Percentiles rank a stretch among this genome's conserved stretches.
Conservation (phyloP, 768 basidiomycete species). For the Rubroboletus satanas region DNA sequence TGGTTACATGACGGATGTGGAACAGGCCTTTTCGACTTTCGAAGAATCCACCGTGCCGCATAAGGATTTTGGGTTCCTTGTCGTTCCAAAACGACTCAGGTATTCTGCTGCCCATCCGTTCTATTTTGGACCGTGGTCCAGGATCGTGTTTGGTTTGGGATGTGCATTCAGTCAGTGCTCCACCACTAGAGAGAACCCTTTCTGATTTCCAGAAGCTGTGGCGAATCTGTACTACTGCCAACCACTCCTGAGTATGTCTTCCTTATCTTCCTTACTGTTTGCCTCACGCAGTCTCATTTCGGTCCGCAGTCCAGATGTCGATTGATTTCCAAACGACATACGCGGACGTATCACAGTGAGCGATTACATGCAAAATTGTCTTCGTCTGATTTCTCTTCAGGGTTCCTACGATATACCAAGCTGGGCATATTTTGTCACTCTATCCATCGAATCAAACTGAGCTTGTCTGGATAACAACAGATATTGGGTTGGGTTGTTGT, state of each 20-base stretch:
- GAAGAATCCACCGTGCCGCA: background rate
- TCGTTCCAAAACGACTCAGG: conserved; percentile 15
- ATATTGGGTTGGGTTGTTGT: conserved; percentile 33
- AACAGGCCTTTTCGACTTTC: conserved; percentile 1
- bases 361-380: background rate
- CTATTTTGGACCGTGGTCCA: conserved; percentile 13
- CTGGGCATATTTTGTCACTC: conserved; percentile 42
- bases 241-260: conserved; percentile 61
- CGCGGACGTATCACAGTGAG: conserved; percentile 30
- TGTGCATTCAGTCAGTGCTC: conserved; percentile 19
- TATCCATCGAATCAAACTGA: background rate
- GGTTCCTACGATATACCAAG: conserved; percentile 62
- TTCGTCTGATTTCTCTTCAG: conserved; percentile 27
- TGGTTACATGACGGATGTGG: conserved; percentile 16
- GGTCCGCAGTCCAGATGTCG: conserved; percentile 30
- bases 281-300: background rate
- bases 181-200: background rate
- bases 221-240: conserved; percentile 80
- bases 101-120: conserved; percentile 6
- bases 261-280: background rate
- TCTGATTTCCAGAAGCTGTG: conserved; percentile 31
- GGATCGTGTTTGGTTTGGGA: conserved; percentile 13
- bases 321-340: conserved; percentile 34
- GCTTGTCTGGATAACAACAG: background rate
- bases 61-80: conserved; percentile 13